Base-by-base conservation (phyloP, 2,329 filamentous ascomycete species). In the Waltergamsia citrina region DNA sequence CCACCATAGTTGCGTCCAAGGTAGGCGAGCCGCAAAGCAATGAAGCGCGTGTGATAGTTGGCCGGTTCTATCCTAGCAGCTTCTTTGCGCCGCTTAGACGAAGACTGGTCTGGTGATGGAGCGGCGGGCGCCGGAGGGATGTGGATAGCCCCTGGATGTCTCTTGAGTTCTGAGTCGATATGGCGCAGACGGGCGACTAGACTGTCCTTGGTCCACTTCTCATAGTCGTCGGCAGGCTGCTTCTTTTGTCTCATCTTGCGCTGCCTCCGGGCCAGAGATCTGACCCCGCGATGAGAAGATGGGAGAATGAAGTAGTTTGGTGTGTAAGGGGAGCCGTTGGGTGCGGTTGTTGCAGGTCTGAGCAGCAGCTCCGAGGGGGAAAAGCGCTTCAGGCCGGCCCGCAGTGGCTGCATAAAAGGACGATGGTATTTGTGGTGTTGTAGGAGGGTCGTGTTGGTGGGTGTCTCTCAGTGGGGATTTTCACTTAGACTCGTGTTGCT, bases 21-120 rank as follows among this genome's bases (percentile, higher is more conserved):
- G 54, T 98, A 98, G 25, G 92, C 88, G 41, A 98, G 78, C 57
- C 95, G 96, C 38, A 98, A 65, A 7, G 90, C 92, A 42, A 98
- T 83, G 40, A 81, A 77, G 30, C 92, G 77, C 2, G 86, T 93
- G 23, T 75, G 72, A 56, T 95, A 94, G 51, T 78, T 82, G 11
- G 77, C 78, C 0, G 85, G 77, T 52, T 96, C 85, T 12, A 35
- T 18, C 26, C 24, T 20, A 41, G 60, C 67, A 46, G 60, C 71
- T 52, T 24, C 41, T 47, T 67, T 70, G 20, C 61, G 50, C 41
- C 54, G 48, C 40, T 55, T 60, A 21, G 32, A 49, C 48, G 32
- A n/a, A n/a, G n/a, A n/a, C n/a, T n/a, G n/a, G n/a, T n/a, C n/a
- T n/a, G n/a, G n/a, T n/a, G n/a, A n/a, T n/a, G 20, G 20, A 7